These are phyloP conservation scores for Dictyostelium purpureum DNA, from an alignment of 78 protist genomes.

Conservation along the genomic window DNA sequence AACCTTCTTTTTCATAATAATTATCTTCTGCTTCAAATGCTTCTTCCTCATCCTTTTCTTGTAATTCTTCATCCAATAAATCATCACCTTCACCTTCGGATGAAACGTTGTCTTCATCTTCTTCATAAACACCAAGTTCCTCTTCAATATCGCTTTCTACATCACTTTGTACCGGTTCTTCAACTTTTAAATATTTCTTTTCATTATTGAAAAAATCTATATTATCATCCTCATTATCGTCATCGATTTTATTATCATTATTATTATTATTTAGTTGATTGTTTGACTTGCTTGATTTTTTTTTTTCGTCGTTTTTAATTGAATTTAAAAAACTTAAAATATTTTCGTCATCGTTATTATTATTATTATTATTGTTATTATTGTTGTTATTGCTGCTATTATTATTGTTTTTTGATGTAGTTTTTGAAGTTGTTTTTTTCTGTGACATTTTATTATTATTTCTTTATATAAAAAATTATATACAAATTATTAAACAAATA, in stretches of 20 bases:
- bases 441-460: neutral
- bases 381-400: neutral
- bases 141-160: neutral
- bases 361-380: neutral
- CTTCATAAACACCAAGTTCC: neutral
- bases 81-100: conserved; percentile 73
- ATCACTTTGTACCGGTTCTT: neutral
- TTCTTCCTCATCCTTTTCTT: conserved; percentile 36
- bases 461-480: no score
- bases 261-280: neutral
- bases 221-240: neutral
- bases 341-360: neutral
- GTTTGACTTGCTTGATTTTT: neutral
- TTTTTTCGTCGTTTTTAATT: neutral
- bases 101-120: conserved; percentile 47
- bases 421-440: no score
- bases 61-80: conserved; percentile 14
- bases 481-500: no score
- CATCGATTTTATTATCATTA: neutral
- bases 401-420: neutral
- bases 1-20: conserved; percentile 49
- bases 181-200: neutral
- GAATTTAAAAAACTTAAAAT: no score
- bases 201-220: neutral
- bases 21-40: neutral